Evolutionary conservation across 495 filamentous ascomycete species (phyloP), one percentile per base, ranked within the genome.

Genomic region (Pyronema omphalodes): DNA sequence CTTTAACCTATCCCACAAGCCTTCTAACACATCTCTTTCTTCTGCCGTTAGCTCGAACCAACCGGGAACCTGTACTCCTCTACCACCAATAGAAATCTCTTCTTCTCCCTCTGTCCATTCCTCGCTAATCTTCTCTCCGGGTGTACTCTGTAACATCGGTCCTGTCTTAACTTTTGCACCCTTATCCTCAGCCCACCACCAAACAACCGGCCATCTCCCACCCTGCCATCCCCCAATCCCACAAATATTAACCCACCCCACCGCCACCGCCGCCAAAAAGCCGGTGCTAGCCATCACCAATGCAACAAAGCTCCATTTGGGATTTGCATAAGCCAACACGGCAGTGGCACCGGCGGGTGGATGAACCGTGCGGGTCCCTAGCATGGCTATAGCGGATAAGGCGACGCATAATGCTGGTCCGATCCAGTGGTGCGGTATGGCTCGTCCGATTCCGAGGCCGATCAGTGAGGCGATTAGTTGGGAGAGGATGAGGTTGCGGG

Each of bases 331-430:
- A 0, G 84, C 84, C 15, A 94, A 69, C 1, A 95, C 67, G 0
- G 88, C 86, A 0, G 86, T 93, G 3, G 88, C 88, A 7, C 88
- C 88, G 0, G 86, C 88, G 0, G 88, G 88, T 6, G 88, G 88
- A 62, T 95, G 83, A 1, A 88, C 72, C 0, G 87, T 91, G 6
- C 79, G 79, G 0, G 85, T 91, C 8, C 87, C 56, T 0, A 74
- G 71, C 88, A 94, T 95, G 49, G 79, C 46, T 0, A 76, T 72
- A 1, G 79, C 85, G 0, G 86, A 75, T 19, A 76, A 61, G 0
- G 78, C 84, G 53, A 83, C 86, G 14, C 82, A 68, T 0, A 94
- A 67, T 2, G 85, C 76, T 15, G 76, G 84, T 0, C 75, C 81
- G 0, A 93, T 62, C 74, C 80, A 82, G 54, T 73, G 54, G 0